A percentile compares a stretch with the other conserved stretches of the same genome.
Evolutionary conservation across 768 basidiomycete genomes (phyloP).

Genomic region (Pleurotus cornucopiae): DNA sequence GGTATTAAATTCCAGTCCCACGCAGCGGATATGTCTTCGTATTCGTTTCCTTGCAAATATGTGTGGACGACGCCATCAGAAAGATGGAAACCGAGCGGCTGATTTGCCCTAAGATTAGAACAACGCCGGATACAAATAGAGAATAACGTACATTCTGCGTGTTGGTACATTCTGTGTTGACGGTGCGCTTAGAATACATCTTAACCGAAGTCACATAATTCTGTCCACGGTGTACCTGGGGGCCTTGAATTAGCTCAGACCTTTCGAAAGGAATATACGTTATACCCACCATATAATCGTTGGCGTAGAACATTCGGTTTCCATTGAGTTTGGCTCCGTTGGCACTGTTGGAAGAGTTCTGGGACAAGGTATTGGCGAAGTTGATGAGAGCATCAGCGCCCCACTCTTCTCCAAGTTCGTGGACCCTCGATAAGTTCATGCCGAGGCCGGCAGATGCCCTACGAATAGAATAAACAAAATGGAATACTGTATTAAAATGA

Average conservation of each 20-base stretch:
- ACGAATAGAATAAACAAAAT: neutral
- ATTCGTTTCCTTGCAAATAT: constrained; percentile 62
- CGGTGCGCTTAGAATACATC: constrained; percentile 57
- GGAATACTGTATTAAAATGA: neutral
- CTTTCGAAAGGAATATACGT: neutral
- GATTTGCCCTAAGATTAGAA: constrained; percentile 5
- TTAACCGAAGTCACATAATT: constrained; percentile 58
- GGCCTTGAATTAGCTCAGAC: neutral
- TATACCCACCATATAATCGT: constrained; percentile 61
- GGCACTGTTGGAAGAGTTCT: constrained; percentile 29
- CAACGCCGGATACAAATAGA: neutral
- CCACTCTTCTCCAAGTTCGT: constrained; percentile 50
- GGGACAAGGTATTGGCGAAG: constrained; percentile 34
- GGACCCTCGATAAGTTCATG: constrained; percentile 50
- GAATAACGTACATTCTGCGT: constrained; percentile 45
- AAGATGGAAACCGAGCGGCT: constrained; percentile 68
- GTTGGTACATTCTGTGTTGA: constrained; percentile 65
- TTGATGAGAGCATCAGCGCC: constrained; percentile 33
- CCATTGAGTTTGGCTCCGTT: constrained; percentile 53
- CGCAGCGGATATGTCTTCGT: constrained; percentile 65
- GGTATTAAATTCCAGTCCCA: constrained; percentile 82
- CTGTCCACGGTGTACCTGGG: constrained; percentile 56
- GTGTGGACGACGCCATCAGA: constrained; percentile 63
- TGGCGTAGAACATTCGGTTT: constrained; percentile 62
- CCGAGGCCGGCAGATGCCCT: constrained; percentile 57